Conservation (phyloP, 192 early-diverging fungal species). For the Nowakowskiella sp. region DNA sequence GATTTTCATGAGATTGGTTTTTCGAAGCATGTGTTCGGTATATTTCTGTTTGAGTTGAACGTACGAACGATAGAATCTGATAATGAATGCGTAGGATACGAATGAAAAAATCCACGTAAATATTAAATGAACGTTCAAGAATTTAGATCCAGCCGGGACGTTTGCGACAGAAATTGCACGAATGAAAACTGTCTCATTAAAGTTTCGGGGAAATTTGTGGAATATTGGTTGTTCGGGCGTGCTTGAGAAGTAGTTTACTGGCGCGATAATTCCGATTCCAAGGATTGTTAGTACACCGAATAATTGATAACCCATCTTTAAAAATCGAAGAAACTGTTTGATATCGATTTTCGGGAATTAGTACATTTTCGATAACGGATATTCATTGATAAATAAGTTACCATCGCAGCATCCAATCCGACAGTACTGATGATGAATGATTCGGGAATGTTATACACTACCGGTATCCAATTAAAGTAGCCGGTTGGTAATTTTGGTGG, state of each 20-base stretch:
- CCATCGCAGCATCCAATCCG: constrained; percentile 41
- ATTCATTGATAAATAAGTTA: too few species aligned
- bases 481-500: constrained; percentile 32
- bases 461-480: constrained; percentile 27
- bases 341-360: background rate
- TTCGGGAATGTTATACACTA: constrained; percentile 24
- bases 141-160: constrained; percentile 30
- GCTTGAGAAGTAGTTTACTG: constrained; percentile 44
- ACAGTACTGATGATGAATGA: constrained; percentile 35
- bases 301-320: constrained; percentile 32
- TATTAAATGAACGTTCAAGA: constrained; percentile 33
- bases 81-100: constrained; percentile 33
- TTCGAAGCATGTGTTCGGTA: constrained; percentile 30
- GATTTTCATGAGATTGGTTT: constrained; percentile 39
- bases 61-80: constrained; percentile 38
- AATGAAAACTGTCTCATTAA: constrained; percentile 21
- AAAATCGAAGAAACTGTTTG: constrained; percentile 35
- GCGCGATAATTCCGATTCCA: constrained; percentile 33
- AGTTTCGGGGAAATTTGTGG: too few species aligned
- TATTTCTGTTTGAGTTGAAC: constrained; percentile 37
- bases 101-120: constrained; percentile 48
- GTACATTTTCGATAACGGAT: too few species aligned
- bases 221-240: constrained; percentile 21
- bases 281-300: constrained; percentile 34
- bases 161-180: constrained; percentile 37